Percentiles rank a stretch among this genome's conserved stretches.
phyloP scores from a whole-genome alignment of 192 early-diverging fungal species.

The Rhizophagus clarus region DNA sequence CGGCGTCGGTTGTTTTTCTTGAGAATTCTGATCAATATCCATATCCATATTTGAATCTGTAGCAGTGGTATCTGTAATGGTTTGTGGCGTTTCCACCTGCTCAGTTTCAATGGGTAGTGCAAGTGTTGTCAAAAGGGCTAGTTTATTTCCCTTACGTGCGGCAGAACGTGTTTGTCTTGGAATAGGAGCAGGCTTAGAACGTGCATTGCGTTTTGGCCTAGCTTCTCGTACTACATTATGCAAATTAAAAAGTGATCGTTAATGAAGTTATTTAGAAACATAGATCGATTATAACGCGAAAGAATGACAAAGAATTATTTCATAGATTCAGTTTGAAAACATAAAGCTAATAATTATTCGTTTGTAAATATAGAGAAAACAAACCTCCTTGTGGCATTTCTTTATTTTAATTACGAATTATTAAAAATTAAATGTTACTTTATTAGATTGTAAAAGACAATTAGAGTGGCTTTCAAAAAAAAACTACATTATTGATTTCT shows the following conservation, averaged over 20 bases:
- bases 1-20: background rate
- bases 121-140: background rate
- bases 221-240: background rate
- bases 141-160: background rate
- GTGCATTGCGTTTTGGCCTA: background rate
- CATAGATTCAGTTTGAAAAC: background rate
- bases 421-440: no score
- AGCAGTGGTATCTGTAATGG: background rate
- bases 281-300: background rate
- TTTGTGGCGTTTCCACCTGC: background rate
- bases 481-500: background rate
- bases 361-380: background rate
- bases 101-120: background rate
- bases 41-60: background rate
- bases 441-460: no score
- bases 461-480: background rate
- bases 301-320: background rate
- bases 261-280: background rate
- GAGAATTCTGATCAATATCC: background rate
- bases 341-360: background rate
- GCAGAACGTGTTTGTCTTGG: background rate
- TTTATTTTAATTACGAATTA: background rate
- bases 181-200: background rate
- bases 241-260: background rate
- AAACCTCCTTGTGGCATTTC: background rate